Evolutionary conservation across 306 rosid genomes (phyloP).

Genomic region (Citrullus amarus): DNA sequence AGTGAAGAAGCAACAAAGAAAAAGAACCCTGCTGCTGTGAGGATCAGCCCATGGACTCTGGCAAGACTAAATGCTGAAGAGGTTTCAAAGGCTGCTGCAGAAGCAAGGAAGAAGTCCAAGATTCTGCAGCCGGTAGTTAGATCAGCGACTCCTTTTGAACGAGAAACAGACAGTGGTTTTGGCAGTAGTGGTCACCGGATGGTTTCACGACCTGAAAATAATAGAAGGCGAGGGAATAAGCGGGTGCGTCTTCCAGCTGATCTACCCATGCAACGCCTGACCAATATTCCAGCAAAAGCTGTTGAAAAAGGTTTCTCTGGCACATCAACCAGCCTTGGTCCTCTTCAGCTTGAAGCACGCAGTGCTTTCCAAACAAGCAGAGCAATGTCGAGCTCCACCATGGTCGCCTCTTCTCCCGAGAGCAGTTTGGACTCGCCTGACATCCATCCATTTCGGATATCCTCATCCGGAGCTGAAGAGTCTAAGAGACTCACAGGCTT

Average conservation of each 20-base stretch:
- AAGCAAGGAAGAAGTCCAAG: slow-evolving; percentile 89
- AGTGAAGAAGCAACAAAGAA: slow-evolving; percentile 53
- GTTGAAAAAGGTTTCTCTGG: slow-evolving; percentile 41
- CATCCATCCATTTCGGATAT: slow-evolving; percentile 66
- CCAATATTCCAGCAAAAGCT: slow-evolving; percentile 36
- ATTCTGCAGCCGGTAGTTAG: slow-evolving; percentile 78
- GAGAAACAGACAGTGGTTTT: slow-evolving; percentile 44
- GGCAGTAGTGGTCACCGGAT: slow-evolving; percentile 61
- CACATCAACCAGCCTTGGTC: slow-evolving; percentile 48
- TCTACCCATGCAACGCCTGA: slow-evolving; percentile 47
- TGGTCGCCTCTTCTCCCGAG: slow-evolving; percentile 81
- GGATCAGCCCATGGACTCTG: slow-evolving; percentile 92
- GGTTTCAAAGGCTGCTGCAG: slow-evolving; percentile 93
- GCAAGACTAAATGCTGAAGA: slow-evolving; percentile 91
- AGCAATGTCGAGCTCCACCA: slow-evolving; percentile 53
- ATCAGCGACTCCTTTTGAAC: slow-evolving; percentile 36
- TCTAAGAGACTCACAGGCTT: slow-evolving; percentile 48
- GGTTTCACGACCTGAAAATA: slow-evolving; percentile 53
- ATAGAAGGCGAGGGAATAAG: slow-evolving; percentile 55
- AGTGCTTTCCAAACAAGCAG: slow-evolving; percentile 62
- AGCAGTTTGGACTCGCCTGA: slow-evolving; percentile 93
- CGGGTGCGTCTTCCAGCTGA: slow-evolving; percentile 80
- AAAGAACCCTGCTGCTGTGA: slow-evolving; percentile 66
- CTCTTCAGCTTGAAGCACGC: slow-evolving; percentile 78
- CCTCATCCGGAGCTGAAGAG: slow-evolving; percentile 63